Base-by-base conservation (phyloP, 2,329 filamentous ascomycete genomes). In the Dactylellina drechsleri region DNA sequence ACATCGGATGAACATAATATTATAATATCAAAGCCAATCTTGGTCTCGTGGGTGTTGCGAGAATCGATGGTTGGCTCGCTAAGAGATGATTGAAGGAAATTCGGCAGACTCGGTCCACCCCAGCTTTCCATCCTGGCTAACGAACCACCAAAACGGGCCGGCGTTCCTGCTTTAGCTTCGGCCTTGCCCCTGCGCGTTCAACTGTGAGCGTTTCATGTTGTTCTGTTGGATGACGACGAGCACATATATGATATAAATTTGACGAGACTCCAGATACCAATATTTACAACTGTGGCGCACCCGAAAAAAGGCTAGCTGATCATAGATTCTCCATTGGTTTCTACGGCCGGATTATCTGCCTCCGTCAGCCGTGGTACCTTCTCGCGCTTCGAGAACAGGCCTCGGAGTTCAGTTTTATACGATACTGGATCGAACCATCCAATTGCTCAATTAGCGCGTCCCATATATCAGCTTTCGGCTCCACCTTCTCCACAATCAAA, bases 91-190 rank as follows among this genome's bases (percentile, higher is more conserved):
- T 53, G 52, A 23, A 36, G 36, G 16, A 15, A 16, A 23, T 60
- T 68, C 71, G 64, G 71, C 58, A 59, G 64, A 23, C 47, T 62
- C 58, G 64, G 71, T 47, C 68, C 70, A 59, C 28, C 70, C 70
- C 50, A 40, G 64, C n/a, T 26, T n/a, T 26, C 16, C 4, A 67
- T 59, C 70, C 70, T 54, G 43, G 62, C 31, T 18, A 18, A 49
- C 40, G 28, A 57, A 58, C 50, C 26, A 49, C 40, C 58, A 68
- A 36, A 75, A 65, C 71, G 71, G 71, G 71, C 71, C 71, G 71
- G 71, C 26, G 71, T 75, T 75, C 71, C 71, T 75, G 71, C 71
- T 75, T 75, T 75, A 68, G 57, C 57, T 64, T 60, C 59, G 36
- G 58, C 23, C n/a, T 18, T 28, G 20, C 52, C 59, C 58, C 28